A percentile compares a stretch with the other conserved stretches of the same genome.
phyloP scores from a whole-genome alignment of 768 basidiomycete species.

The Nidularia sp. region DNA sequence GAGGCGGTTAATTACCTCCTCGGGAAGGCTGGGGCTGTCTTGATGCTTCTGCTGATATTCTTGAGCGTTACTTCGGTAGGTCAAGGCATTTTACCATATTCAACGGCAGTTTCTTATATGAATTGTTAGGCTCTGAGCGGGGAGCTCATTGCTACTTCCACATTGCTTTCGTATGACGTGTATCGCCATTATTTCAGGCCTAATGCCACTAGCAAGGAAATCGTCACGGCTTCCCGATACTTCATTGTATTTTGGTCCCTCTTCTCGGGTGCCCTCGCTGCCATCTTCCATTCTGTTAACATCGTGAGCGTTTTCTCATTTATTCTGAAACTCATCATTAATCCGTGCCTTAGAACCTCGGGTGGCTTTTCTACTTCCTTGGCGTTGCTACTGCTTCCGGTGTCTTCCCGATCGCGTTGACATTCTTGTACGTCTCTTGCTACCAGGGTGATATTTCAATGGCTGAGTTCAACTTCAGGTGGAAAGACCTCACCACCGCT shows the following conservation, averaged over 20 bases:
- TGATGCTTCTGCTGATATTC: conserved; percentile 29
- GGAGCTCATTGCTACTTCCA: conserved; percentile 31
- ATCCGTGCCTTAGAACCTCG: conserved; percentile 12
- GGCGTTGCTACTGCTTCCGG: conserved; percentile 17
- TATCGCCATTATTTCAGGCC: conserved; percentile 19
- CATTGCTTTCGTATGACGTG: conserved; percentile 29
- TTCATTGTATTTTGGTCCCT: conserved; percentile 11
- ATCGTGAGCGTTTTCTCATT: conserved; percentile 9
- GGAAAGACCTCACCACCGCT: conserved; percentile 13
- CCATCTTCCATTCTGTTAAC: conserved; percentile 15
- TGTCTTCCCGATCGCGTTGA: conserved; percentile 15
- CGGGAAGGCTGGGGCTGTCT: conserved; percentile 28
- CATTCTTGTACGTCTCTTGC: conserved; percentile 2
- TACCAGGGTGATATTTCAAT: neutral
- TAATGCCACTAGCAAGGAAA: conserved; percentile 5
- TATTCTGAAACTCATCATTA: neutral
- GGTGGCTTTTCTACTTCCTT: conserved; percentile 20
- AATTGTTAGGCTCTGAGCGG: conserved; percentile 17
- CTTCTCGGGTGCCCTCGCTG: conserved; percentile 20
- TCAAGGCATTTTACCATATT: neutral
- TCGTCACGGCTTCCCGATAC: conserved; percentile 5
- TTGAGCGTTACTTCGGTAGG: conserved; percentile 28
- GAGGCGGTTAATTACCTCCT: conserved; percentile 26
- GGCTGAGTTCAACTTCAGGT: conserved; percentile 8
- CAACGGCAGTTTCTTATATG: neutral